Base-by-base conservation (phyloP, 2,329 filamentous ascomycete species). In the Dryadomyces quercus-mongolicae region DNA sequence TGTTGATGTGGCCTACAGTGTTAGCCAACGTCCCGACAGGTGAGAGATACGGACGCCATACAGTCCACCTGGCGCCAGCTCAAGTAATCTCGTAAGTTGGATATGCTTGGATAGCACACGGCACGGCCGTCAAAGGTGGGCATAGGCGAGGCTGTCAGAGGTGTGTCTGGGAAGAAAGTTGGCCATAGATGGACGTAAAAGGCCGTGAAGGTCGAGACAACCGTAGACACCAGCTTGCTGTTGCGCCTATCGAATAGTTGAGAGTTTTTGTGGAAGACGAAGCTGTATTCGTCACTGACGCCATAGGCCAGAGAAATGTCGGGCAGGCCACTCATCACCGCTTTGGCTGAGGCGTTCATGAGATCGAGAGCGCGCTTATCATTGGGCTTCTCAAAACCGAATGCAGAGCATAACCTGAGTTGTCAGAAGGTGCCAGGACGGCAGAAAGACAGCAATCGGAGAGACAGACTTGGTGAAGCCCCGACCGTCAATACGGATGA, bases 31-130 rank as follows among this genome's bases (percentile, higher is more conserved):
- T n/a, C 2, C 6, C 5, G 5, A 2, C 15, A 13, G n/a, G 22
- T 2, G 16, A 6, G 15, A 12, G 2, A 16, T 8, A 16, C 9
- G 34, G 2, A n/a, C 13, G 16, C 69, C 84, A 68, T 67, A 93
- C 93, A 97, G 67, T 98, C 93, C 46, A 88, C 93, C 69, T 98
- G 93, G 62, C 93, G 80, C 93, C 93, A 98, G 66, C 87, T 91
- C 76, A 98, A 82, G 68, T 98, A 98, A 71, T 98, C 93, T 25
- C 91, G 78, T 60, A 98, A 70, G 66, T 95, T 94, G 62, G 79
- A 76, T 7, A 86, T 76, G 54, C 80, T 87, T 0, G 93, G 93
- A 69, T 97, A 98, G 65, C 85, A 83, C 3, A 98, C 90, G 16
- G 90, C 90, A 51, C 93, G 77, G 0, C 91, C 92, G 68, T 98